Evolutionary conservation across 495 filamentous ascomycete species (phyloP).

Genomic region (Penicillium lividum): DNA sequence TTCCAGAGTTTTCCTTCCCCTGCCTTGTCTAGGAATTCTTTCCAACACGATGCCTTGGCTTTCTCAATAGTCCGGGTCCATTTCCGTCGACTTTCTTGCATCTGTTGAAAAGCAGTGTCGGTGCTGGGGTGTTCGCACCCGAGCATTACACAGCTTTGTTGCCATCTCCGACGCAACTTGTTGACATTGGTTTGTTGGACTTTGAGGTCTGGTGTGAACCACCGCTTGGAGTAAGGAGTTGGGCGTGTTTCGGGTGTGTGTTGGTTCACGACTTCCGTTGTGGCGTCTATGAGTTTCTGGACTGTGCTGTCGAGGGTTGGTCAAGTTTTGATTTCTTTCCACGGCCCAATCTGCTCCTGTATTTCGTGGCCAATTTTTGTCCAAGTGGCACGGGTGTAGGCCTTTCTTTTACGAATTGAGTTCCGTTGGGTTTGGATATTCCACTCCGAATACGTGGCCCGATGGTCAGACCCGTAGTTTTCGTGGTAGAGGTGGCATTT

Average conservation of each 20-base stretch:
- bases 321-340: slow-evolving; percentile 12
- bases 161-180: slow-evolving; percentile 17
- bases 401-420: slow-evolving; percentile 18
- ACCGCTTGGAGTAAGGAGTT: slow-evolving; percentile 27
- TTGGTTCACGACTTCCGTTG: slow-evolving; percentile 10
- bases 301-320: slow-evolving; percentile 15
- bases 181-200: slow-evolving; percentile 21
- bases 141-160: slow-evolving; percentile 13
- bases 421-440: slow-evolving; percentile 12
- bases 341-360: slow-evolving; percentile 10
- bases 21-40: slow-evolving; percentile 18
- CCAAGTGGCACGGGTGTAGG: slow-evolving; percentile 28
- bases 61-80: slow-evolving; percentile 21
- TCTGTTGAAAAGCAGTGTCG: slow-evolving; percentile 6
- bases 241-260: slow-evolving; percentile 9
- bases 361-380: background rate
- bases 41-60: slow-evolving; percentile 20
- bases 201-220: slow-evolving; percentile 29
- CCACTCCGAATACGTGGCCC: slow-evolving; percentile 27
- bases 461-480: slow-evolving; percentile 24
- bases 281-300: slow-evolving; percentile 9
- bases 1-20: slow-evolving; percentile 28
- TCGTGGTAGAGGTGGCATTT: slow-evolving; percentile 27
- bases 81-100: slow-evolving; percentile 16
- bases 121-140: slow-evolving; percentile 9